Conservation (phyloP, 225 moss, liverwort and hornwort species). For the Physcomitrium patens region DNA sequence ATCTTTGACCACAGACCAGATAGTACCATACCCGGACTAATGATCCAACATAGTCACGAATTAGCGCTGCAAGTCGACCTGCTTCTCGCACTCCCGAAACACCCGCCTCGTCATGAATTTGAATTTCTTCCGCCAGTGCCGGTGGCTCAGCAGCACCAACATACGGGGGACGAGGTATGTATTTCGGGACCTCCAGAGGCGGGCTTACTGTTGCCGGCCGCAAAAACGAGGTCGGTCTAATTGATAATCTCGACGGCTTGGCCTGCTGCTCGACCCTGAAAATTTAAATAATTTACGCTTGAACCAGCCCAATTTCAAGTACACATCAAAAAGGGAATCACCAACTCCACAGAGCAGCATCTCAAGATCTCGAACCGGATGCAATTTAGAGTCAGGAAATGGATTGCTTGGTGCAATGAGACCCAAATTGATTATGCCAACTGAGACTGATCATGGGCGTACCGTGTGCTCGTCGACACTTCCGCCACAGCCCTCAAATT, state of each 20-base stretch:
- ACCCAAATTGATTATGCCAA: neutral
- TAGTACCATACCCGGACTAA: constrained; percentile 64
- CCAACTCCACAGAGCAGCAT: neutral
- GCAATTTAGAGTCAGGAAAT: neutral
- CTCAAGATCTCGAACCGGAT: neutral
- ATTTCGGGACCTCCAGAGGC: constrained; percentile 63
- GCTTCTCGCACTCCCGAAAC: constrained; percentile 79
- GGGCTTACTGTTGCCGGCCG: constrained; percentile 73
- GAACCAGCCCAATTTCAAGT: neutral
- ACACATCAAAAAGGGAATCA: neutral
- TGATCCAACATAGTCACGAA: constrained; percentile 82
- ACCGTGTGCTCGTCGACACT: constrained; percentile 48
- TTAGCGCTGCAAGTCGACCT: constrained; percentile 71
- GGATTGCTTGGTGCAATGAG: neutral
- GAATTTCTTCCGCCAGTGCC: constrained; percentile 57
- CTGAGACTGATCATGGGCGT: neutral
- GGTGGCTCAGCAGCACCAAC: constrained; percentile 59
- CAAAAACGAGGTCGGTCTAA: constrained; percentile 60
- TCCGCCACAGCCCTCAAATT: constrained; percentile 32
- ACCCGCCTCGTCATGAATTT: constrained; percentile 78
- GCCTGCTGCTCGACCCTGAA: constrained; percentile 65
- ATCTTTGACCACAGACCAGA: neutral
- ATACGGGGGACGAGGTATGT: constrained; percentile 75
- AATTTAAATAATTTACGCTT: neutral
- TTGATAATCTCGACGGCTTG: constrained; percentile 28